Percentiles rank a stretch among this genome's conserved stretches.
phyloP scores from a whole-genome alignment of 1,139 yeast genomes.

The Yamadazyma mexicana region DNA sequence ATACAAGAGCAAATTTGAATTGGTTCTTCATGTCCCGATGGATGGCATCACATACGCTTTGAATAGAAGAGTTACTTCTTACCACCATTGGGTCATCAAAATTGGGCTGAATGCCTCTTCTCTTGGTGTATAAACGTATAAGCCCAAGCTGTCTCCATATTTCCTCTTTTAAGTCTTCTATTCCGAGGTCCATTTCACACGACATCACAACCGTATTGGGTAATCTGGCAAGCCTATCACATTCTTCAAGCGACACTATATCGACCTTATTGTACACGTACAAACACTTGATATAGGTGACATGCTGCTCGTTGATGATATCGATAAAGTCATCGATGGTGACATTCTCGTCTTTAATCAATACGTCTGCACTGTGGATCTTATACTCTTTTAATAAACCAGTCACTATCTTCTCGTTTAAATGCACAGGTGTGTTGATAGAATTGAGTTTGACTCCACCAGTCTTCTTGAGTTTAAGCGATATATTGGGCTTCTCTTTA shows the following conservation, averaged over 20 bases:
- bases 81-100: conserved; percentile 91
- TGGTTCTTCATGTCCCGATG: conserved; percentile 91
- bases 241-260: conserved; percentile 92
- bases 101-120: conserved; percentile 77
- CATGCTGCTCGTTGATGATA: conserved; percentile 80
- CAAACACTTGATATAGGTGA: conserved; percentile 86
- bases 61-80: conserved; percentile 72
- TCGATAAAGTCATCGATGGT: conserved; percentile 95
- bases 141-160: conserved; percentile 88
- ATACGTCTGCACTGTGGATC: conserved; percentile 90
- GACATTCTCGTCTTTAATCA: conserved; percentile 83
- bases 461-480: conserved; percentile 74
- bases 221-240: conserved; percentile 85
- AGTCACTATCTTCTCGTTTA: conserved; percentile 78
- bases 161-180: conserved; percentile 84
- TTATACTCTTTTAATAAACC: conserved; percentile 82
- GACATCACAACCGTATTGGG: conserved; percentile 94
- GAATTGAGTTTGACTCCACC: conserved; percentile 90
- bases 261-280: conserved; percentile 95
- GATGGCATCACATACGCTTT: conserved; percentile 86
- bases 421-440: conserved; percentile 75
- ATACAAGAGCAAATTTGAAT: conserved; percentile 90
- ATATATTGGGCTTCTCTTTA: conserved; percentile 76
- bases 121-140: conserved; percentile 79
- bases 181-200: conserved; percentile 82